phyloP scores from a whole-genome alignment of 192 early-diverging fungal species.

The Gigaspora rosea region DNA sequence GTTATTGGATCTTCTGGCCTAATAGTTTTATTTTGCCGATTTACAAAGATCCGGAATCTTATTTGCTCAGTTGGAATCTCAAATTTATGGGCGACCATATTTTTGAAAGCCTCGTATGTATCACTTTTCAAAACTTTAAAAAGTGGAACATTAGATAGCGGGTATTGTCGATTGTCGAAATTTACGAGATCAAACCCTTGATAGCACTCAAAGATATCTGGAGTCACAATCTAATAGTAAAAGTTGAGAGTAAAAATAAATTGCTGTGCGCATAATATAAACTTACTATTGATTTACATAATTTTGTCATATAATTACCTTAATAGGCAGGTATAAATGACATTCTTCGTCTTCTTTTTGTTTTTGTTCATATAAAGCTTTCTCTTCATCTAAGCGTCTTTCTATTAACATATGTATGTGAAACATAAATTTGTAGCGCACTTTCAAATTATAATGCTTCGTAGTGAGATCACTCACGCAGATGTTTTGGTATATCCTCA shows the following conservation, averaged over 20 bases:
- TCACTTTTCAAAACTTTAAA: no score
- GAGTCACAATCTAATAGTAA: conserved; percentile 56
- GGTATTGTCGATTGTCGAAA: no score
- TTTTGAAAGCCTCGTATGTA: conserved; percentile 46
- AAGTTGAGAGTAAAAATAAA: neutral
- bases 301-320: conserved; percentile 41
- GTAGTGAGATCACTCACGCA: conserved; percentile 4
- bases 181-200: no score
- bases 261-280: neutral
- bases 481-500: no score
- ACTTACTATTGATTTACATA: neutral
- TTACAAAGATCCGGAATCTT: conserved; percentile 84
- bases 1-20: conserved; percentile 77
- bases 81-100: conserved; percentile 49
- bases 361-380: conserved; percentile 53
- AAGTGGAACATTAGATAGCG: no score
- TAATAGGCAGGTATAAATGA: conserved; percentile 65
- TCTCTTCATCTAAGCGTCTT: conserved; percentile 68
- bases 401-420: conserved; percentile 14
- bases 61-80: conserved; percentile 55
- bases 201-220: conserved; percentile 64
- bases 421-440: neutral
- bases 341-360: conserved; percentile 60
- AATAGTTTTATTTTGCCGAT: conserved; percentile 86
- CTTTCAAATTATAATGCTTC: no score